These are phyloP conservation scores for Chenopodium quinoa DNA, from an alignment of 148 eudicot species.

Conservation along the genomic window DNA sequence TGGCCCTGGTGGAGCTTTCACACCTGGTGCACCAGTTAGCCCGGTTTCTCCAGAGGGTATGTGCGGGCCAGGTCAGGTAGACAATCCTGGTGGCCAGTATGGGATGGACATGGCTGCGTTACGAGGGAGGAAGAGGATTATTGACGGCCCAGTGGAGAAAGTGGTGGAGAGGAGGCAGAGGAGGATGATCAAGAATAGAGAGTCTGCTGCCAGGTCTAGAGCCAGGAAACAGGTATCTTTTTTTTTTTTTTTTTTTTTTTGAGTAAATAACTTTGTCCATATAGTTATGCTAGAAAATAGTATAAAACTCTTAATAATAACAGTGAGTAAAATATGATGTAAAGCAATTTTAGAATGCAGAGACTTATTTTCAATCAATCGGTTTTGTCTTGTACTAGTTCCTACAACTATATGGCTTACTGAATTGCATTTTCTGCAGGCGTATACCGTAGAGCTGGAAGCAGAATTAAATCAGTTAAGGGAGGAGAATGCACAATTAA, in stretches of 20 bases:
- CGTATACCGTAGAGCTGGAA: conserved; percentile 86
- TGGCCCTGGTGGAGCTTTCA: conserved; percentile 34
- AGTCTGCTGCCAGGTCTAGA: conserved; percentile 92
- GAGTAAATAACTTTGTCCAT: background rate
- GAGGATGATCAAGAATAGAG: conserved; percentile 88
- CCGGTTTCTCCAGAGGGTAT: conserved; percentile 69
- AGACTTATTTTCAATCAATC: too few relatives aligned
- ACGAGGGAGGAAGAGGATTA: conserved; percentile 58
- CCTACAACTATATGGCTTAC: background rate
- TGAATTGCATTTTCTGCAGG: conserved; percentile 37
- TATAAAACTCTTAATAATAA: background rate
- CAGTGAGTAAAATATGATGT: background rate
- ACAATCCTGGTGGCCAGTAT: conserved; percentile 44
- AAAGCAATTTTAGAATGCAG: background rate
- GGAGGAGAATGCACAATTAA: conserved; percentile 57
- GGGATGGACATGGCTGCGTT: conserved; percentile 58
- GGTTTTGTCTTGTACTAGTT: background rate
- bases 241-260: background rate
- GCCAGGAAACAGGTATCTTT: conserved; percentile 80
- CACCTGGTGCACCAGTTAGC: conserved; percentile 52
- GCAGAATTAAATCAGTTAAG: conserved; percentile 70
- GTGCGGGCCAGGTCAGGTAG: conserved; percentile 45
- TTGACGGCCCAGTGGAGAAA: conserved; percentile 78
- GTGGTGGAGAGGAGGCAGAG: conserved; percentile 90
- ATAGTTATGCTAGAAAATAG: background rate